A percentile compares a stretch with the other conserved stretches of the same genome.
phyloP scores from a whole-genome alignment of 2,329 filamentous ascomycete species.

The Seiridium unicorne region DNA sequence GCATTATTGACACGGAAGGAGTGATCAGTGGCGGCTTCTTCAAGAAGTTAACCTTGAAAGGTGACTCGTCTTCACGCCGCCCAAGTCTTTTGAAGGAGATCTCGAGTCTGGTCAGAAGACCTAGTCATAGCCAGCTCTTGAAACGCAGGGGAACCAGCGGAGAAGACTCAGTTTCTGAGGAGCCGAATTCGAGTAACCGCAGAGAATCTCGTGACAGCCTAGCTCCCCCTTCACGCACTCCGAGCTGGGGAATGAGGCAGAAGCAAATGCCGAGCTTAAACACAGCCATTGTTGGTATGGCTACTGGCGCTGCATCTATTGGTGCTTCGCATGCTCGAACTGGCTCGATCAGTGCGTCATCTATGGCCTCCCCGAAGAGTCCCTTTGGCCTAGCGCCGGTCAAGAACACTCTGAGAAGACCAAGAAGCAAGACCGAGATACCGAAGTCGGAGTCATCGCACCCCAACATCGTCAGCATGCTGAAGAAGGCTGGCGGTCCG shows the following conservation, averaged over 20 bases:
- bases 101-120: constrained; percentile 47
- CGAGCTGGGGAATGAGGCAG: constrained; percentile 49
- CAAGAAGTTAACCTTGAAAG: constrained; percentile 58
- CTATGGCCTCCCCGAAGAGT: constrained; percentile 53
- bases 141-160: constrained; percentile 24
- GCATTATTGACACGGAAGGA: constrained; percentile 56
- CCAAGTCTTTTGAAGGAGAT: constrained; percentile 55
- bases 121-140: constrained; percentile 40
- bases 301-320: constrained; percentile 52
- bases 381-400: constrained; percentile 37
- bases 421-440: constrained; percentile 54
- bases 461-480: constrained; percentile 47
- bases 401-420: constrained; percentile 50
- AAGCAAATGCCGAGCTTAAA: constrained; percentile 56
- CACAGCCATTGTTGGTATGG: constrained; percentile 56
- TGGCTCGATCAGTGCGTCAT: constrained; percentile 58
- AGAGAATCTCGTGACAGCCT: constrained; percentile 47
- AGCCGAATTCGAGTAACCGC: constrained; percentile 20
- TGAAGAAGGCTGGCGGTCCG: constrained; percentile 52
- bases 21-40: constrained; percentile 60
- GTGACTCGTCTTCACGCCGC: constrained; percentile 37
- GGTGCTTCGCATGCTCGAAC: constrained; percentile 54
- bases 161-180: constrained; percentile 5
- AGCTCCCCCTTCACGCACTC: constrained; percentile 45
- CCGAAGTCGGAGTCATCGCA: constrained; percentile 39